Percentiles rank a stretch among this genome's conserved stretches.
Conservation (phyloP, 352 stramenopile genomes). For the Phytopythium kandeliae region DNA sequence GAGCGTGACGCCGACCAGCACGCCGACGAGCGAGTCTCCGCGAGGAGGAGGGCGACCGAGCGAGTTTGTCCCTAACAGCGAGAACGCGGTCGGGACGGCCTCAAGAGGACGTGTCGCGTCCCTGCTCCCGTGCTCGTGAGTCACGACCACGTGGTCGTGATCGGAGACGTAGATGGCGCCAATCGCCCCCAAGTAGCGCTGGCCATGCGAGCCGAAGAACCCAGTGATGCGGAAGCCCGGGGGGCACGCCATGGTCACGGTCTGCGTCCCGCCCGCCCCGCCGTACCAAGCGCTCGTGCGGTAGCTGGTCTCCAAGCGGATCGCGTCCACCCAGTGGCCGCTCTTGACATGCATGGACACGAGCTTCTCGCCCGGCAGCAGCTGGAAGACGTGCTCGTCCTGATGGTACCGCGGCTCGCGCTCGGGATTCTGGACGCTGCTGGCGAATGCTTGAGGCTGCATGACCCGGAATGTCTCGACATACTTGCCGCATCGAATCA, state of each 20-base stretch:
- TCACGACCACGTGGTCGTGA: no score
- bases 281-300: conserved; percentile 47
- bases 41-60: background rate
- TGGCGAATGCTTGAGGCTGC: conserved; percentile 15
- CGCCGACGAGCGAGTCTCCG: background rate
- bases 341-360: conserved; percentile 33
- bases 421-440: conserved; percentile 11
- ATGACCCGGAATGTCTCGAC: conserved; percentile 28
- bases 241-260: conserved; percentile 21
- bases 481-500: conserved; percentile 30
- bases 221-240: conserved; percentile 24
- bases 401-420: conserved; percentile 10
- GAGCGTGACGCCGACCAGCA: background rate
- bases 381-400: conserved; percentile 45
- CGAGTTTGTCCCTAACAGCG: background rate
- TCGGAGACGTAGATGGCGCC: conserved; percentile 18
- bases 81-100: background rate
- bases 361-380: conserved; percentile 31
- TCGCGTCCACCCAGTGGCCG: conserved; percentile 45
- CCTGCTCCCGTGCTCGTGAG: no score
- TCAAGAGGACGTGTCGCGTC: no score
- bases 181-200: conserved; percentile 29
- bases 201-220: conserved; percentile 28
- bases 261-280: conserved; percentile 19
- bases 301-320: conserved; percentile 39